Evolutionary conservation across 2,329 filamentous ascomycete genomes (phyloP).

Genomic region (Xenoacremonium recifei): DNA sequence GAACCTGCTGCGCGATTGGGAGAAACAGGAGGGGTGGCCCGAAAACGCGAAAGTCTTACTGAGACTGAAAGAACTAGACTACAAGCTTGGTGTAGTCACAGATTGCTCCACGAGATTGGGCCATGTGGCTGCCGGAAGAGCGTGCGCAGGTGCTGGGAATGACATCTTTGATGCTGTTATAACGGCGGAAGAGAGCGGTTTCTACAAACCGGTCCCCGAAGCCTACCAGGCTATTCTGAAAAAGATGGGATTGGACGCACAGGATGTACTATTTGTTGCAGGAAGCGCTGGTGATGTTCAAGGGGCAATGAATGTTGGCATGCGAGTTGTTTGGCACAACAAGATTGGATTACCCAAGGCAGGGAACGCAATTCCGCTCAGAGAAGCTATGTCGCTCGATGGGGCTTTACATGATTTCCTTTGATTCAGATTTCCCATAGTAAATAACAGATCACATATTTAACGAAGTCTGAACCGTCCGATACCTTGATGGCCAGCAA

Average conservation of each 20-base stretch:
- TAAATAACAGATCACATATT: too few species aligned
- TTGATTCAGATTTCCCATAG: too few species aligned
- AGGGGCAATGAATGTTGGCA: slow-evolving; percentile 35
- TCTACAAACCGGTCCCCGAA: slow-evolving; percentile 34
- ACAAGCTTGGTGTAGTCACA: slow-evolving; percentile 35
- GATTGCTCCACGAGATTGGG: slow-evolving; percentile 36
- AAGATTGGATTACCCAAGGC: slow-evolving; percentile 25
- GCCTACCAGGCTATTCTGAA: slow-evolving; percentile 33
- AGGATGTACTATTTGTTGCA: slow-evolving; percentile 34
- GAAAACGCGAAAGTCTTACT: slow-evolving; percentile 18
- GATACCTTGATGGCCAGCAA: too few species aligned
- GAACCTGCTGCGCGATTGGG: slow-evolving; percentile 27
- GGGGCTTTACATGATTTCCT: not conserved
- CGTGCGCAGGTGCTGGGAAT: slow-evolving; percentile 5
- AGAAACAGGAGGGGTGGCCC: slow-evolving; percentile 24
- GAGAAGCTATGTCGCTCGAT: not conserved
- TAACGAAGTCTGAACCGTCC: too few species aligned
- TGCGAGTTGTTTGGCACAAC: slow-evolving; percentile 40
- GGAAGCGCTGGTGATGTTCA: slow-evolving; percentile 40
- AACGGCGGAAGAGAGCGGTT: slow-evolving; percentile 39
- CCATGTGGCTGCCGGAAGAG: slow-evolving; percentile 14
- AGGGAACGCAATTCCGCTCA: slow-evolving; percentile 18
- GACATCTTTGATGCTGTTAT: slow-evolving; percentile 31
- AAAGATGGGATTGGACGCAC: slow-evolving; percentile 21
- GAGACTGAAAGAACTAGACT: slow-evolving; percentile 25